Conservation (phyloP, 139 green algal genomes). For the Micractinium conductrix region DNA sequence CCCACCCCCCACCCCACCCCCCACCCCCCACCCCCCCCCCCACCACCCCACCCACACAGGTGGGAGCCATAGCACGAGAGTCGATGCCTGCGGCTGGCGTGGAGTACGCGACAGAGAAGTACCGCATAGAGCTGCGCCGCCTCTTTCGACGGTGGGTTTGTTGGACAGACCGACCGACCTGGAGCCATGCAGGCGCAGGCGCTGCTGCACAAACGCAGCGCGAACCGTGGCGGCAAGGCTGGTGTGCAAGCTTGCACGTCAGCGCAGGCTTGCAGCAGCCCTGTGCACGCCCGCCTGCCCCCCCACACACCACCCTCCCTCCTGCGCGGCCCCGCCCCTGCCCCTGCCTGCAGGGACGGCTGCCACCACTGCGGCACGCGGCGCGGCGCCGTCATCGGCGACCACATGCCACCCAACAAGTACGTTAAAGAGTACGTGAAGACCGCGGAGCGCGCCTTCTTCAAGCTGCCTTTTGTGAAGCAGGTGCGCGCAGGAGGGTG, state of each 20-base stretch:
- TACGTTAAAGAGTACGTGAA: constrained; percentile 33
- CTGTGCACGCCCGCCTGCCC: neutral
- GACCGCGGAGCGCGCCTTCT: neutral
- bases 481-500: neutral
- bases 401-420: constrained; percentile 90
- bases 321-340: neutral
- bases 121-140: constrained; percentile 52
- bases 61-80: constrained; percentile 67
- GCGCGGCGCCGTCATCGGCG: constrained; percentile 60
- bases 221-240: too few relatives aligned
- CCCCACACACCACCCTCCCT: neutral
- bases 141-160: constrained; percentile 48
- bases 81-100: constrained; percentile 63
- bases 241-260: too few relatives aligned
- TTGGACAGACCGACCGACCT: too few relatives aligned
- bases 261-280: too few relatives aligned
- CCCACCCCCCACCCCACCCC: too few relatives aligned
- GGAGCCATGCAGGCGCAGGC: too few relatives aligned
- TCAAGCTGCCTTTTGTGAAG: neutral
- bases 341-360: constrained; percentile 55
- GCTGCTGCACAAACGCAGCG: too few relatives aligned
- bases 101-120: constrained; percentile 56
- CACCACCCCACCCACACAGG: neutral
- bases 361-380: constrained; percentile 84
- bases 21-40: too few relatives aligned